Evolutionary conservation across 176 grass and related monocot genomes (phyloP), one percentile per base, ranked within the genome.

Genomic region (Cenchrus americanus): DNA sequence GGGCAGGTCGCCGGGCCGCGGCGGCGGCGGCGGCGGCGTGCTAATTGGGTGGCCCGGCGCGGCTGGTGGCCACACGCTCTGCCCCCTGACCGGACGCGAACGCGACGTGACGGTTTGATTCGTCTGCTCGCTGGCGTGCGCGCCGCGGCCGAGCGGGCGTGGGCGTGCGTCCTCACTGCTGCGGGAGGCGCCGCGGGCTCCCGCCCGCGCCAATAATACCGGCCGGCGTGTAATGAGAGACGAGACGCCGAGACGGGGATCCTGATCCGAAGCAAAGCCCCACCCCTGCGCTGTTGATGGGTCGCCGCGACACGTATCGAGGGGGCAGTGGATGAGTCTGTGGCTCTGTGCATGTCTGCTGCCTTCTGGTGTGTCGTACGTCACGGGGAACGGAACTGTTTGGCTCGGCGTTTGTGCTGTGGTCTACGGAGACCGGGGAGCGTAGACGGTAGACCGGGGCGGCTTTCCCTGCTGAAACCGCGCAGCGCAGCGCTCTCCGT

Each of bases 101-200:
- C 21, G 1, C 78, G 64, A 81, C 57, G 55, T 47, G 78, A 87
- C 73, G 48, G 42, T 88, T 83, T 72, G 76, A 88, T 83, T 88
- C 86, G 32, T 67, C 52, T 78, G 73, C 73, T 88, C 73, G 73
- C 65, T 12, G 67, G 50, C 81, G 1, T 2, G 68, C 68, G 55
- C 47, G 23, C 37, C 53, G 34, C 66, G 67, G 80, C 42, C 52
- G 11, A 32, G 50, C 10, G 22, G 14, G 21, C 63, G 65, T 81
- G 68, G 44, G n/a, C 6, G 14, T 23, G 3, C 69, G 44, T 14
- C 43, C 21, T 26, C 22, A 15, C 46, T 51, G 80, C 62, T 12
- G 27, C 57, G 21, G 7, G 1, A 13, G 54, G 6, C 23, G 21
- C 27, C 27, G 27, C 27, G 27, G 2, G 1, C 27, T 1, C 27